Conservation (phyloP, 208 protist genomes). For the Wallacemonas collosoma region DNA sequence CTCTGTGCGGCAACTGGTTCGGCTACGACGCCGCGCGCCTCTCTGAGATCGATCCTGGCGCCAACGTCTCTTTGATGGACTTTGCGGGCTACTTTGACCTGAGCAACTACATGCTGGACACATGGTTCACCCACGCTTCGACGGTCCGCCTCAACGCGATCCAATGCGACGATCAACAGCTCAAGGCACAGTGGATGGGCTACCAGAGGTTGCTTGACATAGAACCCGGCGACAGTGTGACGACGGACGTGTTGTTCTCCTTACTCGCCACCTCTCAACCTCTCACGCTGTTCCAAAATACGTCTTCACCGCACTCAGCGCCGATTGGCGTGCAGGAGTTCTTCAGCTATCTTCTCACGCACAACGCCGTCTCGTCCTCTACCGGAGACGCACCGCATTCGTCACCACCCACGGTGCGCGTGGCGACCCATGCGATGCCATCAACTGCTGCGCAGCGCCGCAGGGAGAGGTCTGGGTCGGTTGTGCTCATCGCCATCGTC, state of each 20-base stretch:
- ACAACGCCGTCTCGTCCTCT: neutral
- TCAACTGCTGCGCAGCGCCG: slow-evolving; percentile 21
- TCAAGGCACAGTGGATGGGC: slow-evolving; percentile 1
- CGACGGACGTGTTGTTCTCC: slow-evolving; percentile 8
- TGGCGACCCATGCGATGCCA: slow-evolving; percentile 21
- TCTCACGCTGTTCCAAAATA: slow-evolving; percentile 32
- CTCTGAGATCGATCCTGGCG: neutral
- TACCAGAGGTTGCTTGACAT: neutral
- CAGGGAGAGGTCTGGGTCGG: slow-evolving; percentile 6
- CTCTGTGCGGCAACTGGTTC: slow-evolving; percentile 23
- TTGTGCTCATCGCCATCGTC: slow-evolving; percentile 45
- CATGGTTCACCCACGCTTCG: slow-evolving; percentile 31
- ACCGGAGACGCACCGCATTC: neutral
- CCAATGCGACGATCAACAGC: slow-evolving; percentile 28
- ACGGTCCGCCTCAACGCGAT: slow-evolving; percentile 28
- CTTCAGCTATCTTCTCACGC: slow-evolving; percentile 11
- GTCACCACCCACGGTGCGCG: neutral
- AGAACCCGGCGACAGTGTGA: slow-evolving; percentile 24
- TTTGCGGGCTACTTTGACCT: slow-evolving; percentile 26
- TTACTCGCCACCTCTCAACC: slow-evolving; percentile 40
- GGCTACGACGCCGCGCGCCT: slow-evolving; percentile 17
- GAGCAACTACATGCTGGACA: slow-evolving; percentile 35
- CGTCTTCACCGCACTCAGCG: slow-evolving; percentile 31
- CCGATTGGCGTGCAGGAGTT: slow-evolving; percentile 25
- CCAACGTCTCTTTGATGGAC: slow-evolving; percentile 14